Conservation (phyloP, 345 rosid genomes). For the Kandelia obovata region DNA sequence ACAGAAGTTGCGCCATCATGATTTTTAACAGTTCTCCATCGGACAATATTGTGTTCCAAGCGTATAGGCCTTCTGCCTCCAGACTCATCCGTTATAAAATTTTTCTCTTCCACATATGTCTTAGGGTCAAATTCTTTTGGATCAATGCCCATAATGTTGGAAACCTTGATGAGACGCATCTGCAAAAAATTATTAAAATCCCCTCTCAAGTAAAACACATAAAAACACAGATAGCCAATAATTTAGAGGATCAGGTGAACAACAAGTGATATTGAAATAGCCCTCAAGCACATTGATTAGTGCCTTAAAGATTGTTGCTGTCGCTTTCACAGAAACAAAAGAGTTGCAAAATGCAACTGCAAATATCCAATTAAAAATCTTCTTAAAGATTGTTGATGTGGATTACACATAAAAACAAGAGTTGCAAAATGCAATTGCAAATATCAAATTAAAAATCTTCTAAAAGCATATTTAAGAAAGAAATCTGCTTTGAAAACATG, state of each 20-base stretch:
- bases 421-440: too few species aligned
- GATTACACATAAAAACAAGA: too few species aligned
- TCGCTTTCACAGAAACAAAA: too few species aligned
- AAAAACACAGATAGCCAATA: background rate
- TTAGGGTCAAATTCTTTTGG: constrained; percentile 88
- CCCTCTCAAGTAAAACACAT: background rate
- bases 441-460: too few species aligned
- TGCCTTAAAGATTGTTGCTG: too few species aligned
- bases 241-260: background rate
- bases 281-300: too few species aligned
- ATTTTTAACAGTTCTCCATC: constrained; percentile 71
- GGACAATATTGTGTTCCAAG: constrained; percentile 87
- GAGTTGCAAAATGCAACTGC: too few species aligned
- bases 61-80: constrained; percentile 74
- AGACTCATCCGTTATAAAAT: constrained; percentile 80
- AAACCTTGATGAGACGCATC: constrained; percentile 92
- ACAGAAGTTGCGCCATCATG: constrained; percentile 68
- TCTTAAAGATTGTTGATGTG: too few species aligned
- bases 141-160: constrained; percentile 97
- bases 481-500: background rate
- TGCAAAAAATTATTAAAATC: constrained; percentile 32
- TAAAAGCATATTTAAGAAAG: background rate
- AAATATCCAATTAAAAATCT: too few species aligned
- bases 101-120: constrained; percentile 89
- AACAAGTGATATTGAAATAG: too few species aligned